phyloP scores from a whole-genome alignment of 495 filamentous ascomycete genomes.

The Sabuloglossum arenarium region DNA sequence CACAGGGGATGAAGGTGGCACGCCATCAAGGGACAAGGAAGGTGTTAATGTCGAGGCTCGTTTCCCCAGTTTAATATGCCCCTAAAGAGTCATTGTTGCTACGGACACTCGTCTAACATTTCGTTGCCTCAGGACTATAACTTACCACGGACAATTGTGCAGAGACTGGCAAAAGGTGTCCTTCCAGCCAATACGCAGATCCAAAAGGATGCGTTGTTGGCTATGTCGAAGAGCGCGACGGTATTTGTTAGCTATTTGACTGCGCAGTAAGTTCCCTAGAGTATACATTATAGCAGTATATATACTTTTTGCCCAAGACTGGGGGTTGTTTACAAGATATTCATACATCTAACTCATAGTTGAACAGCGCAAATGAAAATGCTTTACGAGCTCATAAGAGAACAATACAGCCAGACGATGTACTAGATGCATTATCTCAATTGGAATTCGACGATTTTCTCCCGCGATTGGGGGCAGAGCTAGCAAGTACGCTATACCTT shows the following conservation, averaged over 20 bases:
- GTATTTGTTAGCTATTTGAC: slow-evolving; percentile 87
- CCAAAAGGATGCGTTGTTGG: slow-evolving; percentile 78
- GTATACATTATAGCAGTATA: not conserved
- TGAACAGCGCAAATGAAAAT: slow-evolving; percentile 63
- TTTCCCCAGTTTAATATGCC: not conserved
- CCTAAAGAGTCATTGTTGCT: not conserved
- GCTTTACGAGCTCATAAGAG: slow-evolving; percentile 47
- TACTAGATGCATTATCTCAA: slow-evolving; percentile 62
- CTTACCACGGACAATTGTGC: slow-evolving; percentile 84
- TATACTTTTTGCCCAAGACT: not conserved
- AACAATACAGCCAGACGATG: slow-evolving; percentile 66
- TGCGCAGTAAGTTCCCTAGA: slow-evolving; percentile 38
- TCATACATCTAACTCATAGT: not conserved
- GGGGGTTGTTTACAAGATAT: not conserved
- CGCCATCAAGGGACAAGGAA: slow-evolving; percentile 6
- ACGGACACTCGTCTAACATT: not conserved
- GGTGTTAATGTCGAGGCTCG: not conserved
- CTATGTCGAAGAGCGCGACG: slow-evolving; percentile 80
- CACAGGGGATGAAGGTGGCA: not conserved
- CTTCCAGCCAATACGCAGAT: slow-evolving; percentile 90
- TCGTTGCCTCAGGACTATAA: slow-evolving; percentile 49
- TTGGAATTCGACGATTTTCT: slow-evolving; percentile 68
- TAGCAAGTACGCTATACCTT: slow-evolving; percentile 24
- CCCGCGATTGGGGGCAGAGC: slow-evolving; percentile 37
- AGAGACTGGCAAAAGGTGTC: slow-evolving; percentile 85